Base-by-base conservation (phyloP, 2,329 filamentous ascomycete genomes). In the Penicillium sp. region DNA sequence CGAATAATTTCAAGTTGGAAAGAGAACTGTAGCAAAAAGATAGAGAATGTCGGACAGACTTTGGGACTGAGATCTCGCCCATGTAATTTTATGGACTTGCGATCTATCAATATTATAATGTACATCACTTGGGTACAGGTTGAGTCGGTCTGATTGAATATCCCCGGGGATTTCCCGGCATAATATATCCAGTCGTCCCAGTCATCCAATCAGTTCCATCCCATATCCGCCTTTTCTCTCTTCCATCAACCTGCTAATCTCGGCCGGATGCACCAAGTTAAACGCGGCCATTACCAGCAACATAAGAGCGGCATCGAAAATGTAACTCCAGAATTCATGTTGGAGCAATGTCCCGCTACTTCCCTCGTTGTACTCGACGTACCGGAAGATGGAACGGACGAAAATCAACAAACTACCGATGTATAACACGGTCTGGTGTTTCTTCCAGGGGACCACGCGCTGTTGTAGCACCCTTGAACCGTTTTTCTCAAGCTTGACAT, bases 281-380 rank as follows among this genome's bases (percentile, higher is more conserved):
- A 53, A 31, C 13, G 15, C 19, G 13, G 3, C 9, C 27, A 52
- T 52, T n/a, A 44, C 49, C 10, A 23, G 10, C 13, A 25, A 9
- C 27, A 52, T 43, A 33, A 44, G 38, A 21, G 33, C 27, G 19
- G 36, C 19, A 15, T 49, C 52, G 9, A 41, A 48, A 12, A 49
- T 19, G 12, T 45, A 53, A 36, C 31, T 36, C 29, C 23, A 53
- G 29, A 36, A 23, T 21, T 45, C 41, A 1, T 44, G 17, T 31
- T 53, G 21, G 41, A 47, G 42, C n/a, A 47, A 47, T 19, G 21
- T 3, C 31, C 33, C 42, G 3, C n/a, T 23, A 23, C n/a, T 38
- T 47, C 31, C 33, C 33, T 53, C 13, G 31, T 47, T 47, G 41
- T 53, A 53, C 31, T 53, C 41, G 21, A 53, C 29, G 21, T 27